phyloP scores from a whole-genome alignment of 441 rosid species.

The Gossypium aridum region DNA sequence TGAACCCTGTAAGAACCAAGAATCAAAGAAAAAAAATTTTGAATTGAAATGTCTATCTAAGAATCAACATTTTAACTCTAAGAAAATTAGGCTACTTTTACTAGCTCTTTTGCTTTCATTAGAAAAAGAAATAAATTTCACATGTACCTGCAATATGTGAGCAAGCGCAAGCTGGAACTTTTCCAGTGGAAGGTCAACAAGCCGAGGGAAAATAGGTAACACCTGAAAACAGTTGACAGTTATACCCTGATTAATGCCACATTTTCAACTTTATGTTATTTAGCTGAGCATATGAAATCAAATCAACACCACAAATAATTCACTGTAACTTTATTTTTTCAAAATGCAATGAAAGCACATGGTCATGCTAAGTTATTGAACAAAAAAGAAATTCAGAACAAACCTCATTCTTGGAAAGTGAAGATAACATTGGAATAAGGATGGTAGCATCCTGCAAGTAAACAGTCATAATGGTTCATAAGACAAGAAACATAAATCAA shows the following conservation, averaged over 20 bases:
- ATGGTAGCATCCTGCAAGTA: slow-evolving; percentile 86
- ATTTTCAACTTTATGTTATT: neutral
- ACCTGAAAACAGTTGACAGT: slow-evolving; percentile 49
- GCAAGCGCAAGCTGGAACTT: slow-evolving; percentile 98
- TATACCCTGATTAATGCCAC: neutral
- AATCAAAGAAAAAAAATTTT: neutral
- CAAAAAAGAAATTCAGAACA: slow-evolving; percentile 10
- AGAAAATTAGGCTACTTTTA: neutral
- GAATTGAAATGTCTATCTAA: neutral
- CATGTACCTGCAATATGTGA: slow-evolving; percentile 85
- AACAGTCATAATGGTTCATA: slow-evolving; percentile 14
- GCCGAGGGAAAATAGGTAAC: slow-evolving; percentile 90
- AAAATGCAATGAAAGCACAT: neutral
- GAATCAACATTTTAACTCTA: neutral
- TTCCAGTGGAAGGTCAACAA: slow-evolving; percentile 85
- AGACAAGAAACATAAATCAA: neutral
- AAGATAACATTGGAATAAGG: slow-evolving; percentile 93
- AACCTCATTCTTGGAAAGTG: slow-evolving; percentile 94
- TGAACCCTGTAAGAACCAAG: slow-evolving; percentile 70
- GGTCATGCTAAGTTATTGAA: neutral
- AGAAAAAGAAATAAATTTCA: slow-evolving; percentile 12
- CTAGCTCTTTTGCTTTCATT: neutral
- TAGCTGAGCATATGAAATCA: neutral
- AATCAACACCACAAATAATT: neutral
- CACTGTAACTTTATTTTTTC: neutral